Evolutionary conservation across 2,329 filamentous ascomycete genomes (phyloP).

Genomic region (Arthroderma sp.): DNA sequence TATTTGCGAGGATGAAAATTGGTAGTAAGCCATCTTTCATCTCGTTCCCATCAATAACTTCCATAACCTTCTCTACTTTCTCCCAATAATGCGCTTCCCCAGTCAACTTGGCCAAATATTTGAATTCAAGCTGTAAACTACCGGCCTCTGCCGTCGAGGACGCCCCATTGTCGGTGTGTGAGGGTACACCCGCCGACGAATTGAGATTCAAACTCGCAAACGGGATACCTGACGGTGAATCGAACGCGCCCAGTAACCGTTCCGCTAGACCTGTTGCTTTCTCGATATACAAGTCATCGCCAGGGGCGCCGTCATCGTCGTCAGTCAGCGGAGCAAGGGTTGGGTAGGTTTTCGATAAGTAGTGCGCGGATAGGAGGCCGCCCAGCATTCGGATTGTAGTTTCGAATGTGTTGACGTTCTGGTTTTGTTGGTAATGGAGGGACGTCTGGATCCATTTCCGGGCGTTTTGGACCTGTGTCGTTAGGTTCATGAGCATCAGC

Average conservation of each 20-base stretch:
- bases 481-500: conserved; percentile 96
- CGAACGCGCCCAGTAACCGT: conserved; percentile 73
- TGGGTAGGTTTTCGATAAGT: conserved; percentile 74
- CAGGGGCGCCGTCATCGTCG: conserved; percentile 58
- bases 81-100: conserved; percentile 91
- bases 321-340: conserved; percentile 62
- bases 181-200: conserved; percentile 60
- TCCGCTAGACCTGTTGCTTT: conserved; percentile 91
- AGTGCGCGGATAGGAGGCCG: conserved; percentile 83
- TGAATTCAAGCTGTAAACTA: conserved; percentile 88
- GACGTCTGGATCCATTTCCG: conserved; percentile 76
- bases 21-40: conserved; percentile 72
- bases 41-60: conserved; percentile 74
- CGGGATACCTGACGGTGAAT: conserved; percentile 74
- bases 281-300: conserved; percentile 88
- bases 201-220: conserved; percentile 83
- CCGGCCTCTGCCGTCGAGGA: conserved; percentile 91
- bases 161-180: conserved; percentile 73
- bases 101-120: conserved; percentile 88
- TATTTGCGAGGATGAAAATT: conserved; percentile 74
- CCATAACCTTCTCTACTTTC: conserved; percentile 78
- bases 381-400: conserved; percentile 97
- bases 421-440: conserved; percentile 77
- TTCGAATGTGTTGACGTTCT: conserved; percentile 95
- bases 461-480: conserved; percentile 68